Evolutionary conservation across 164 flowering plant genomes (phyloP).

Genomic region (Hamamelis virginiana): DNA sequence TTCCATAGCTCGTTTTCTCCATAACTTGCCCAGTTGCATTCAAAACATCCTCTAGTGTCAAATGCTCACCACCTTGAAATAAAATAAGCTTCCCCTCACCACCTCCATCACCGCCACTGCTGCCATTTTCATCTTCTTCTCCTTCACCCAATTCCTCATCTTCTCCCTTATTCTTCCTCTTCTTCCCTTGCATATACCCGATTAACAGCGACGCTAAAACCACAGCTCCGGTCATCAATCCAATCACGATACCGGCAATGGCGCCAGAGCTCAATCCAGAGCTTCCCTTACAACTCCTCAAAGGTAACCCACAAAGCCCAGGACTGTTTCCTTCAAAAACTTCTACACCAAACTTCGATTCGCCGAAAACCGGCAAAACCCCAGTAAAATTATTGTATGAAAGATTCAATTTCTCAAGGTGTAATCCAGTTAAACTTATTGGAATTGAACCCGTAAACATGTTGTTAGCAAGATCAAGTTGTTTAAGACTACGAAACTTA

Average conservation of each 20-base stretch:
- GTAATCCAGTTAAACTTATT: conserved; percentile 36
- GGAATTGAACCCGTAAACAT: conserved; percentile 69
- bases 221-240: conserved; percentile 81
- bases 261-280: conserved; percentile 79
- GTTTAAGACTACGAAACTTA: conserved; percentile 51
- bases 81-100: conserved; percentile 80
- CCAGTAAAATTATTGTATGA: conserved; percentile 89
- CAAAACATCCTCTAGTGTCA: conserved; percentile 89
- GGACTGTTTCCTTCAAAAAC: conserved; percentile 78
- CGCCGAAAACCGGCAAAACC: conserved; percentile 57
- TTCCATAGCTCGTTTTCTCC: conserved; percentile 96
- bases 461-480: conserved; percentile 74
- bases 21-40: conserved; percentile 98
- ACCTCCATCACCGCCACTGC: conserved; percentile 27
- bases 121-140: conserved; percentile 50
- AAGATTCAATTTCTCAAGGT: conserved; percentile 74
- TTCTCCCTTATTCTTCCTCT: conserved; percentile 49
- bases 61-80: conserved; percentile 95
- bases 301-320: conserved; percentile 69
- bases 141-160: conserved; percentile 61
- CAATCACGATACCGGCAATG: conserved; percentile 89
- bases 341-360: conserved; percentile 52
- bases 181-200: conserved; percentile 82
- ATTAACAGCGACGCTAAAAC: conserved; percentile 77
- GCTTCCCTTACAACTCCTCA: conserved; percentile 50